Percentiles rank a stretch among this genome's conserved stretches.
These are phyloP conservation scores for Themeda triandra DNA, from an alignment of 176 grass and related monocot genomes.

Conservation along the genomic window DNA sequence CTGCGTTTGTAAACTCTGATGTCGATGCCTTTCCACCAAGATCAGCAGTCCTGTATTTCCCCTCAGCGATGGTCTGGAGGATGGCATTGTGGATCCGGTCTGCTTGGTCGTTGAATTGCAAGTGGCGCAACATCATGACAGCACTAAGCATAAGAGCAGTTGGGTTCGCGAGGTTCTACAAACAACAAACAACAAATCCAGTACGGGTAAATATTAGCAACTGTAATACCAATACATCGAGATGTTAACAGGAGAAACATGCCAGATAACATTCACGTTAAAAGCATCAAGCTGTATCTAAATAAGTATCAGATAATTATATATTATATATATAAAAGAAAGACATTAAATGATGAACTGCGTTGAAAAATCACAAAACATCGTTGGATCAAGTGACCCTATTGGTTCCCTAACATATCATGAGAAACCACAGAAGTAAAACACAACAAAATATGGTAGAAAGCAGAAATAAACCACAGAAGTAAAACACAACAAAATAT, in stretches of 20 bases:
- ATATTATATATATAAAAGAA: neutral
- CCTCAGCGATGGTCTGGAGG: slow-evolving; percentile 75
- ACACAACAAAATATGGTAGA: neutral
- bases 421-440: neutral
- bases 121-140: slow-evolving; percentile 95
- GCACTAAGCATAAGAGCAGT: slow-evolving; percentile 89
- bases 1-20: slow-evolving; percentile 86
- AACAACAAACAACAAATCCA: slow-evolving; percentile 14
- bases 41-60: slow-evolving; percentile 75
- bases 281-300: neutral
- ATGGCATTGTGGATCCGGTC: slow-evolving; percentile 85
- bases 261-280: neutral
- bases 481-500: neutral
- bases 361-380: neutral
- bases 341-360: neutral
- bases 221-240: neutral
- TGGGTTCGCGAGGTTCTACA: slow-evolving; percentile 92
- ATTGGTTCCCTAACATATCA: neutral
- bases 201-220: neutral
- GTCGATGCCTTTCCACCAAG: slow-evolving; percentile 77
- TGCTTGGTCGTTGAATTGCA: slow-evolving; percentile 79
- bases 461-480: neutral
- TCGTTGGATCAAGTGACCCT: neutral
- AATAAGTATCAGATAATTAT: neutral
- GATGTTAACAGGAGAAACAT: neutral